Evolutionary conservation across 2,329 filamentous ascomycete genomes (phyloP), one percentile per base, ranked within the genome.

Genomic region (Trichoderma oligosporum): DNA sequence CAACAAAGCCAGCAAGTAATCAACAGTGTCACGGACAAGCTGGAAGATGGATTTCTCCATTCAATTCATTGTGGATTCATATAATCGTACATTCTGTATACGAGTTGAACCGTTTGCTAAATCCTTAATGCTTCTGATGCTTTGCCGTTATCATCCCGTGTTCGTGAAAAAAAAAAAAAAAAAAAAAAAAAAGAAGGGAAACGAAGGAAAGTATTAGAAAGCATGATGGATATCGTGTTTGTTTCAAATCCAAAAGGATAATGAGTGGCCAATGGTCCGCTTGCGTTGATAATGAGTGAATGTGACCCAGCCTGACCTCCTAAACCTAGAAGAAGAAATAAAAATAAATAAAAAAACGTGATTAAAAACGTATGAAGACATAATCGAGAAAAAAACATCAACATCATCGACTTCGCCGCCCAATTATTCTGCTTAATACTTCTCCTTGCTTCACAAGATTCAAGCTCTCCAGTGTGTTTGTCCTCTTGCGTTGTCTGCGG

Each of bases 401-500:
- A 16, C 2, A 2, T 41, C 35, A 57, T 6, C 57, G 47, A 49
- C 65, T 70, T 27, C 68, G 66, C 16, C 71, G 66, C 16, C 73
- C 71, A 14, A 75, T 64, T 61, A 76, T 70, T 18, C 72, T 68
- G 20, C 70, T 71, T 47, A 75, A 66, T 4, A 75, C 68, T 48
- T 73, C 73, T 25, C 61, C 33, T 22, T 59, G 57, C 25, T 48
- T 42, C 45, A 51, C 24, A 11, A 24, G 53, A 7, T 42, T 20
- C 11, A 42, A 27, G 27, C 42, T 35, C 1, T 48, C 35, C 22
- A 42, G 25, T 16, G 47, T 47, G 39, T 12, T 56, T 24, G 16
- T 52, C 49, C 27, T 53, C 49, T 42, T 63, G 52, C 24, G 62
- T 39, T 16, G 31, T 20, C 35, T 42, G 14, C 56, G 33, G 27